Conservation (phyloP, 2,329 filamentous ascomycete species). For the Pseudofabraea citricarpa region DNA sequence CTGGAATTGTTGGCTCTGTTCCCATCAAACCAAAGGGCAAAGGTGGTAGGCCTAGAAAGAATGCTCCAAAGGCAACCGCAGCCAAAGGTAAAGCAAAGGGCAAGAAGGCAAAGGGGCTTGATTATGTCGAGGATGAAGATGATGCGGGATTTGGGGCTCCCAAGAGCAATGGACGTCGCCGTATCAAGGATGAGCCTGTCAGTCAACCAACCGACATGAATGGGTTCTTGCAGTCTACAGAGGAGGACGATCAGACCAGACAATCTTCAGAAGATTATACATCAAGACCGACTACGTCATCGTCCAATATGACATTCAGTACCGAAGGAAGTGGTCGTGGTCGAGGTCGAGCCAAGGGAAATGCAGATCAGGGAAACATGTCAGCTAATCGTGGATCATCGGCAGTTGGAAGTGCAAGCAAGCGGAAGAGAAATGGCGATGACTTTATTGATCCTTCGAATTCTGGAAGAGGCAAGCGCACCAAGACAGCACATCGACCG, state of each 20-base stretch:
- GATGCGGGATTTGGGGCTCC: not conserved
- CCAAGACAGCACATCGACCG: not conserved
- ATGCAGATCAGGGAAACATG: not conserved
- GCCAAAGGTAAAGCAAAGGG: not conserved
- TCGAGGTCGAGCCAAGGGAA: slow-evolving; percentile 10
- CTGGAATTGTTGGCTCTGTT: slow-evolving; percentile 9
- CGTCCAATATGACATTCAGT: slow-evolving; percentile 12
- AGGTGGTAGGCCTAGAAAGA: slow-evolving; percentile 10
- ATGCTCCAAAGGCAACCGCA: not conserved
- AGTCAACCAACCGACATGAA: slow-evolving; percentile 11
- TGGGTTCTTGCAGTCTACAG: slow-evolving; percentile 18
- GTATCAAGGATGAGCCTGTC: slow-evolving; percentile 11
- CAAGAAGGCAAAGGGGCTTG: not conserved
- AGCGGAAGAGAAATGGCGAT: not conserved
- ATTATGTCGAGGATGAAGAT: not conserved
- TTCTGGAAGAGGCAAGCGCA: slow-evolving; percentile 1
- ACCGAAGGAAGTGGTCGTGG: slow-evolving; percentile 11
- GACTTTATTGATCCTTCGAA: not conserved
- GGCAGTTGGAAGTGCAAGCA: not conserved
- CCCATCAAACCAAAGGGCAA: slow-evolving; percentile 6
- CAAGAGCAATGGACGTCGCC: slow-evolving; percentile 8
- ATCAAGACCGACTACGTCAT: slow-evolving; percentile 16
- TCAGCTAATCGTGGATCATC: not conserved
- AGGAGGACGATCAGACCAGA: slow-evolving; percentile 14
- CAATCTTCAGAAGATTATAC: slow-evolving; percentile 9